Conservation (phyloP, 179 eudicot genomes). For the Carnegiea gigantea region DNA sequence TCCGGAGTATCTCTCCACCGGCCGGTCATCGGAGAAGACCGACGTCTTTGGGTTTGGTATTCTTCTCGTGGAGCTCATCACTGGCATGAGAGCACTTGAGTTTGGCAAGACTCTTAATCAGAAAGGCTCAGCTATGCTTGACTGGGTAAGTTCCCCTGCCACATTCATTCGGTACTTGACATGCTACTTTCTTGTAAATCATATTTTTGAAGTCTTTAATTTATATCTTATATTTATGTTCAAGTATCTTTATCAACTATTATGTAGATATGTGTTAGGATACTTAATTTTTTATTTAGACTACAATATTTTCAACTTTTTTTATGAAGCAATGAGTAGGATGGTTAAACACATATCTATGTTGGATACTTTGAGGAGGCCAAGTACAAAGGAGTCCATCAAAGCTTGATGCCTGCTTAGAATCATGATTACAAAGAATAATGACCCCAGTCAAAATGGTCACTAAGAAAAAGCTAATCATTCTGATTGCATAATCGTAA, state of each 20-base stretch:
- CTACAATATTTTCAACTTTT: no score
- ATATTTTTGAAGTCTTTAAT: no score
- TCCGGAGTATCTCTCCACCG: conserved; percentile 88
- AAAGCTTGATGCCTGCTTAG: not conserved
- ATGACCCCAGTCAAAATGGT: not conserved
- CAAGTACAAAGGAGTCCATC: conserved; percentile 1
- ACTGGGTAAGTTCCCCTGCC: conserved; percentile 56
- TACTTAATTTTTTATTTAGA: no score
- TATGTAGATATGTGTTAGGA: no score
- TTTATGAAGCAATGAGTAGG: no score
- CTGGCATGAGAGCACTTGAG: conserved; percentile 93
- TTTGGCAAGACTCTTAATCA: conserved; percentile 75
- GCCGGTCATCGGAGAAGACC: conserved; percentile 88
- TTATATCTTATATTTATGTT: no score
- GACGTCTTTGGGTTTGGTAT: conserved; percentile 93
- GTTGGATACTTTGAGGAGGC: not conserved
- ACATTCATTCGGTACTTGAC: no score
- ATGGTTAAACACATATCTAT: no score
- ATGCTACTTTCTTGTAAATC: no score
- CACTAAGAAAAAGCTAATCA: conserved; percentile 6
- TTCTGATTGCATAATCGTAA: not conserved
- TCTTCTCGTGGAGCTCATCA: conserved; percentile 83
- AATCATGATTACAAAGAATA: conserved; percentile 14
- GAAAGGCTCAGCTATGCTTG: conserved; percentile 82
- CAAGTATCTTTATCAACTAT: no score